Base-by-base conservation (phyloP, 2,329 filamentous ascomycete species). In the Cytospora paraplurivora region DNA sequence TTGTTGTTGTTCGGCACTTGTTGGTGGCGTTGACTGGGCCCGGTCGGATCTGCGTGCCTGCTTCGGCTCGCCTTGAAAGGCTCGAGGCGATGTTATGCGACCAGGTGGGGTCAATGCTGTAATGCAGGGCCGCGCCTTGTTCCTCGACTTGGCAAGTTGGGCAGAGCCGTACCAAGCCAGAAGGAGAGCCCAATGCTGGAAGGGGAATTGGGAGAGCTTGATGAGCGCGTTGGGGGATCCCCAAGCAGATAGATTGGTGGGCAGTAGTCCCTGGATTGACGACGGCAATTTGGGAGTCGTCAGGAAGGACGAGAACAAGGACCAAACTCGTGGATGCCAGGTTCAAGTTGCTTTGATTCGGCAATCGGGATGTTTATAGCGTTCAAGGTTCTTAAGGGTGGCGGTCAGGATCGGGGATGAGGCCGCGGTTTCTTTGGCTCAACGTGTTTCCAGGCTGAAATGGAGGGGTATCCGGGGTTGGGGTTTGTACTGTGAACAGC, bases 21-120 rank as follows among this genome's bases (percentile, higher is more conserved):
- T 34, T 58, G 52, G 57, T 58, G 27, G 60, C 60, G 41, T 57
- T n/a, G 51, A 44, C 19, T 53, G 17, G 33, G 44, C 19, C 47
- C 17, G 56, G 35, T 51, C 27, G 53, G n/a, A 50, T 50, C 33
- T 32, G 38, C 52, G 56, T 51, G 44, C 21, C 41, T 56, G 44
- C 60, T 54, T 59, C 44, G 50, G 60, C 41, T 57, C 56, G 52
- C 50, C 44, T 15, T 27, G 21, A 33, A 57, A 44, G 32, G n/a
- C 51, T 55, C 56, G 47, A 49, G 56, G 62, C 60, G 38, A 58
- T 53, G 41, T 57, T 65, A 63, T 58, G 63, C 61, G 63, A 55
- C 52, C 49, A 58, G 58, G 63, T 65, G 63, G 63, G 47, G 63
- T 57, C 56, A 56, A 63, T 60, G 62, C 59, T 57, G 59, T 65